Evolutionary conservation across 2,329 filamentous ascomycete genomes (phyloP).

Genomic region (Exophiala dermatitidis): DNA sequence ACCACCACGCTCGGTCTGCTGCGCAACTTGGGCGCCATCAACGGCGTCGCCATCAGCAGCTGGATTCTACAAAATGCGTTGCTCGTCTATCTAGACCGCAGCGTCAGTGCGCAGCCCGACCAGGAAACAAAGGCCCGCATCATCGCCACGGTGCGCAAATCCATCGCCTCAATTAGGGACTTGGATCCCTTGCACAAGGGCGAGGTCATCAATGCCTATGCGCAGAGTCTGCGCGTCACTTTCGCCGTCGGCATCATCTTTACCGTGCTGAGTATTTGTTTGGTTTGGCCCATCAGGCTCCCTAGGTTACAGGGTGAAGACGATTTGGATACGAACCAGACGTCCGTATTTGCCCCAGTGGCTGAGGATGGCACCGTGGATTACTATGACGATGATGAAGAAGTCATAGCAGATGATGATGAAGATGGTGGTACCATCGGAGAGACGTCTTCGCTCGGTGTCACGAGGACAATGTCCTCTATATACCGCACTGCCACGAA

Average conservation of each 20-base stretch:
- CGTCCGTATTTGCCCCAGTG: not conserved
- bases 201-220: slow-evolving; percentile 25
- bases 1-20: slow-evolving; percentile 22
- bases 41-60: slow-evolving; percentile 25
- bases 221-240: slow-evolving; percentile 20
- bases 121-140: slow-evolving; percentile 18
- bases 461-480: not conserved
- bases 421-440: not conserved
- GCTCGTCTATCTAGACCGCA: slow-evolving; percentile 17
- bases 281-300: slow-evolving; percentile 20
- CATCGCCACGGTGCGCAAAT: slow-evolving; percentile 19
- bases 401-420: not conserved
- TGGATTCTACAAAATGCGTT: slow-evolving; percentile 26
- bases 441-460: not conserved
- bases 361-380: not conserved
- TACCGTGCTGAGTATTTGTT: slow-evolving; percentile 7
- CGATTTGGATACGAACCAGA: slow-evolving; percentile 7
- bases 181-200: slow-evolving; percentile 18
- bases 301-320: slow-evolving; percentile 16
- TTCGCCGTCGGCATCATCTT: slow-evolving; percentile 16
- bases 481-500: not conserved
- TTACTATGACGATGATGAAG: not conserved
- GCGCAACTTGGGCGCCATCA: slow-evolving; percentile 20
- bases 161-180: slow-evolving; percentile 15
- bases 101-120: slow-evolving; percentile 7